phyloP scores from a whole-genome alignment of 2,329 filamentous ascomycete genomes.

The Fusarium penzigii region DNA sequence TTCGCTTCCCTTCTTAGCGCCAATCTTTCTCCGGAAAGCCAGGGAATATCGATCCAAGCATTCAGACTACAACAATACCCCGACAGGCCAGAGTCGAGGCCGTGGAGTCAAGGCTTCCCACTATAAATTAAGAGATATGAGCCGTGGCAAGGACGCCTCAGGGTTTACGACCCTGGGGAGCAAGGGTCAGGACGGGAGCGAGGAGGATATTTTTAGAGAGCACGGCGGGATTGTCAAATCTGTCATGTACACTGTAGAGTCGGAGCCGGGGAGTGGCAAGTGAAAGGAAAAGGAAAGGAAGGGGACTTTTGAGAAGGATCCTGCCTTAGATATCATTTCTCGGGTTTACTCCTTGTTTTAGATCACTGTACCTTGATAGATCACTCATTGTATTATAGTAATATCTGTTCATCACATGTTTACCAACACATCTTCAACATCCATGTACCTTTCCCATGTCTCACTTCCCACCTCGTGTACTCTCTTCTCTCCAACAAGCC shows the following conservation, averaged over 20 bases:
- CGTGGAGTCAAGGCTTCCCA: conserved; percentile 31
- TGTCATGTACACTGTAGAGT: conserved; percentile 42
- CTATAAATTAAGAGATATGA: conserved; percentile 43
- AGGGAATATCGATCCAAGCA: conserved; percentile 43
- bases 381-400: no score
- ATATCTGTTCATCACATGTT: no score
- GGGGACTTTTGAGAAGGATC: no score
- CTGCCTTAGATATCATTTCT: no score
- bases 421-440: no score
- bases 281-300: no score
- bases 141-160: conserved; percentile 34
- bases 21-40: conserved; percentile 44
- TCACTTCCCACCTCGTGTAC: no score
- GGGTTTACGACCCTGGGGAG: conserved; percentile 28
- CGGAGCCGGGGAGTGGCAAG: conserved; percentile 31
- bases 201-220: conserved; percentile 41
- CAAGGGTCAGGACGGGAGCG: conserved; percentile 33
- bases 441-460: no score
- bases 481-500: no score
- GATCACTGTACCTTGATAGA: no score
- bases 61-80: conserved; percentile 32
- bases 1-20: conserved; percentile 47
- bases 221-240: conserved; percentile 43
- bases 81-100: conserved; percentile 23
- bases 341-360: no score